Evolutionary conservation across 371 early-diverging fungal species (phyloP), one percentile per base, ranked within the genome.

Genomic region (Funneliformis caledonium): DNA sequence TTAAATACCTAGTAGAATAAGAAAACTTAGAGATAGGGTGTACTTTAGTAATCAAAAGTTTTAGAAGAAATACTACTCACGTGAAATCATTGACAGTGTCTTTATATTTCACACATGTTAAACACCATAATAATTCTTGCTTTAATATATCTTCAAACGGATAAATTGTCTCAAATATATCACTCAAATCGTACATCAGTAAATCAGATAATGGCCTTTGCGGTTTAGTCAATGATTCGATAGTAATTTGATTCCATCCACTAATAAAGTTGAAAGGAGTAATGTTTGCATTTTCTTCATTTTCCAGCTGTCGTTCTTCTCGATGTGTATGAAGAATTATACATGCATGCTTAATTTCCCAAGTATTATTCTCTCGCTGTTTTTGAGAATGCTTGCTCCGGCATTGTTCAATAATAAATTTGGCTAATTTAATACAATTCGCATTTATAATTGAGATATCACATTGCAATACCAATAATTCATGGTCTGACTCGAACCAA

Each of bases 61-160:
- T 37, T 2, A 37, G 1, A 37, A 37, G 1, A 37, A 37, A 37
- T 37, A 37, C 1, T 37, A 37, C 37, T 37, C 37, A 37, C 37
- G 1, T 37, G 37, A 37, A 1, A 37, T 37, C 1, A 37, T 79
- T 56, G 4, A 70, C 22, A 16, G 22, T 16, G 4, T 37, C 26
- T 22, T 75, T 65, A 64, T 81, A 75, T 75, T 76, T 81, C 12
- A 72, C 64, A 19, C 81, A 81, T 16, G 64, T 48, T 64, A 81
- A 42, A 68, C 81, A 81, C 81, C 81, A 81, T 56, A 75, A 56
- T 43, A 81, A 68, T 68, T 81, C 81, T 64, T 76, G 74, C 48
- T 75, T n/a, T 12, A 81, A 22, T 19, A 81, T 75, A 12, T 81
- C 64, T 64, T 81, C 62, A 62, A 81, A 81, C 5, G 81, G 64